phyloP scores from a whole-genome alignment of 495 filamentous ascomycete genomes.

The Penicillium subrubescens region DNA sequence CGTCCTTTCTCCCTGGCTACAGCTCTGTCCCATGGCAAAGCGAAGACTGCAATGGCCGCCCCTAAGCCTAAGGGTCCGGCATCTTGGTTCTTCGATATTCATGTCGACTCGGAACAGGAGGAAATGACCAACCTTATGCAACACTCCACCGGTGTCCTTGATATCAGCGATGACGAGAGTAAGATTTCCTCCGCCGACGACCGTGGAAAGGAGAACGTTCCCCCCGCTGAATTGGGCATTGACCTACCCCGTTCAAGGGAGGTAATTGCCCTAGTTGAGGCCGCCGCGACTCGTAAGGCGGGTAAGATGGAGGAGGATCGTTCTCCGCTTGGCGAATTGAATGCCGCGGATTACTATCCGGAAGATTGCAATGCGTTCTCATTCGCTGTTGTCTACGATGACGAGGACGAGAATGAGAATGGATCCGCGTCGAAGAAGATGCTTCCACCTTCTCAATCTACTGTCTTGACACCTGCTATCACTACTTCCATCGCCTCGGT shows the following conservation, averaged over 20 bases:
- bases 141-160: slow-evolving; percentile 81
- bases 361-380: slow-evolving; percentile 65
- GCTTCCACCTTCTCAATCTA: slow-evolving; percentile 10
- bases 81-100: slow-evolving; percentile 90
- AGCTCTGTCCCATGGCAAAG: slow-evolving; percentile 56
- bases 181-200: slow-evolving; percentile 43
- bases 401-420: slow-evolving; percentile 47
- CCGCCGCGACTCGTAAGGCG: slow-evolving; percentile 34
- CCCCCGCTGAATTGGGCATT: slow-evolving; percentile 46
- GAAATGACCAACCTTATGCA: slow-evolving; percentile 88
- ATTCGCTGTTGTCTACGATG: slow-evolving; percentile 58
- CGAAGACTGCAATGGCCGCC: slow-evolving; percentile 32
- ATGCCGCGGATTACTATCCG: slow-evolving; percentile 71
- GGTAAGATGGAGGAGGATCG: slow-evolving; percentile 57
- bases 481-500: slow-evolving; percentile 34
- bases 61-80: slow-evolving; percentile 51
- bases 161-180: slow-evolving; percentile 69
- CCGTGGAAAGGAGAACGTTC: slow-evolving; percentile 90
- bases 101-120: slow-evolving; percentile 89
- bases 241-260: slow-evolving; percentile 30
- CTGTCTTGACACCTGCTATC: slow-evolving; percentile 12
- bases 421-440: slow-evolving; percentile 24
- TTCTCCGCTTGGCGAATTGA: slow-evolving; percentile 69
- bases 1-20: slow-evolving; percentile 78
- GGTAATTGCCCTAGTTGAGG: slow-evolving; percentile 29